Percentiles rank a stretch among this genome's conserved stretches.
phyloP scores from a whole-genome alignment of 805 yeast genomes.

The Lachancea cidri region DNA sequence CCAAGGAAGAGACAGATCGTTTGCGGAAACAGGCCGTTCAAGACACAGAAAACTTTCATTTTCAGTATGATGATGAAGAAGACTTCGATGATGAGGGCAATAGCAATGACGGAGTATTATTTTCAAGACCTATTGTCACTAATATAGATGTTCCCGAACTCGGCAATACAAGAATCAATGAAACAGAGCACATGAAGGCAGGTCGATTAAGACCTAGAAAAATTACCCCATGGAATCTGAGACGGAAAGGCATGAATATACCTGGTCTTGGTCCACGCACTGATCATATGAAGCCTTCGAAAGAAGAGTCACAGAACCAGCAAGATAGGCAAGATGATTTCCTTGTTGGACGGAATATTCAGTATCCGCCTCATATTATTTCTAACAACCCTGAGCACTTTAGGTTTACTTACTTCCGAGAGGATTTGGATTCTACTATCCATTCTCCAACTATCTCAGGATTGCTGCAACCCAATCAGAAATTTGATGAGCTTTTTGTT shows the following conservation, averaged over 20 bases:
- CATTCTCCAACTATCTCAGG: constrained; percentile 89
- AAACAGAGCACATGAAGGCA: constrained; percentile 44
- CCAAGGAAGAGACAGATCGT: constrained; percentile 58
- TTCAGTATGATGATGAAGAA: constrained; percentile 33
- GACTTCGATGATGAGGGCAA: constrained; percentile 32
- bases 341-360: constrained; percentile 30
- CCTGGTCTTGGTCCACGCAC: constrained; percentile 7
- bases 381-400: constrained; percentile 49
- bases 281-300: background rate
- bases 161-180: constrained; percentile 46
- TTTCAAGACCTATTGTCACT: constrained; percentile 39
- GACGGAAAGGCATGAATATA: constrained; percentile 12
- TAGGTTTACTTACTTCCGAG: constrained; percentile 89
- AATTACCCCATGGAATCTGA: constrained; percentile 66
- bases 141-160: constrained; percentile 39
- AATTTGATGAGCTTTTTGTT: constrained; percentile 60
- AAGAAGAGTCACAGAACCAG: constrained; percentile 7
- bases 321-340: constrained; percentile 23
- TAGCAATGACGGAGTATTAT: constrained; percentile 32
- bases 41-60: constrained; percentile 36
- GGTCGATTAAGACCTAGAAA: constrained; percentile 75
- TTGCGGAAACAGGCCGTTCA: constrained; percentile 37
- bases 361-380: constrained; percentile 42
- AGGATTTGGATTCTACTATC: constrained; percentile 80
- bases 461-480: constrained; percentile 55